Evolutionary conservation across 2,329 filamentous ascomycete species (phyloP), one percentile per base, ranked within the genome.

Genomic region (Xylariaceae sp.): DNA sequence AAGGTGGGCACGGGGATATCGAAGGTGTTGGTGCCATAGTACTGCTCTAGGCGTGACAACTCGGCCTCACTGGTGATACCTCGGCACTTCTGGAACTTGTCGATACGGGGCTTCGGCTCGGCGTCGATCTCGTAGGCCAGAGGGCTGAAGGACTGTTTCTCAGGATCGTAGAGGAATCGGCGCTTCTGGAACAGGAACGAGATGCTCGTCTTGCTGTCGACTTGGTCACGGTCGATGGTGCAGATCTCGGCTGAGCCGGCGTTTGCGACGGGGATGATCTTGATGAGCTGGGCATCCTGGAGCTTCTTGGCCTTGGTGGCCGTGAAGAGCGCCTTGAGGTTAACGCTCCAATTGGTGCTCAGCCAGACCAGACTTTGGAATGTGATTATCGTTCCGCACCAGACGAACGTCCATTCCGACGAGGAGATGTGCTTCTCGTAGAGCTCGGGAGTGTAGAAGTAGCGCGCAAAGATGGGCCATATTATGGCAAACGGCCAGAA

Each of bases 111-210:
- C 77, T 92, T 94, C 11, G 92, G 91, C 65, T 95, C 88, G 64
- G 79, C 77, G 72, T 99, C 94, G 73, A 99, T 88, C 49, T 85
- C 84, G 76, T 95, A 99, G 59, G 82, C 80, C 59, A 97, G 80
- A 30, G 93, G 90, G 54, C 87, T 82, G 73, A 99, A 99, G n/a
- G 82, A 82, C 62, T 88, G 84, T 64, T 80, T 83, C 48, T 86
- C 82, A 53, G 85, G 75, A 65, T 90, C 80, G 78, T 92, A 97
- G 64, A 97, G 83, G 73, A 99, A 99, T 44, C 93, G 89, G 68
- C 94, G 90, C 80, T 99, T 99, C 78, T 99, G 94, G 78, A 99
- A 99, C 59, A 97, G 80, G 76, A 99, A 99, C 8, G 92, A 97
- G 10, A 88, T 76, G 66, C 87, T 92, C 58, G 83, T 80, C 78